Base-by-base conservation (phyloP, 208 protist species). In the Crithidia fasciculata region DNA sequence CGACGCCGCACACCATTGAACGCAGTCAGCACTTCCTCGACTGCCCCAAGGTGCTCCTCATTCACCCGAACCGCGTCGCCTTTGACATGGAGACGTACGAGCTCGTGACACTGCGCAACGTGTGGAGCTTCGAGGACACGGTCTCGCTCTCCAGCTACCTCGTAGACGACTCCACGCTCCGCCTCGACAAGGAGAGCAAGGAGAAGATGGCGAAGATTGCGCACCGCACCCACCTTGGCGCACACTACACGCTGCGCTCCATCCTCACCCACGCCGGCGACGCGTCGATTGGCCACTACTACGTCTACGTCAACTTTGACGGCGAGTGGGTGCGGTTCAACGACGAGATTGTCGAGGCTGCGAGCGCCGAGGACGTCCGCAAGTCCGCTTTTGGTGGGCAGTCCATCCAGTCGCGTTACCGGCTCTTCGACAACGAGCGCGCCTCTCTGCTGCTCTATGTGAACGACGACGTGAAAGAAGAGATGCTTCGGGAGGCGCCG, bases 211-310 rank as follows among this genome's bases (percentile, higher is more conserved):
- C 47, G 53, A 83, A 74, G 62, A 62, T 78, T 45, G 44, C 56
- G 2, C 40, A 45, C 9, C 62, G 55, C 16, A 43, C 65, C n/a
- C 59, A 62, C 19, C 57, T 78, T 28, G 72, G 80, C 18, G 28
- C 76, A 39, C 54, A 59, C n/a, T 97, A 98, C 70, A 80, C 81
- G 58, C 77, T 98, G n/a, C 92, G 89, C 53, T 82, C 89, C 54
- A 81, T 98, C 56, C 61, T 98, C 19, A 84, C 95, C 5, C 96
- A 98, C 78, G 80, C 84, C 57, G 96, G 96, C 12, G 77, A 76
- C 40, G 87, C 87, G 2, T 76, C 61, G 18, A 85, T 84, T 53
- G 96, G 96, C 10, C 96, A 98, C 83, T 98, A 98, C 85, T 96
- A 95, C 78, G 56, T 78, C 28, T 98, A 86, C 72, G 82, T 95